Conservation (phyloP, 768 basidiomycete species). For the Tulasnella sp. region DNA sequence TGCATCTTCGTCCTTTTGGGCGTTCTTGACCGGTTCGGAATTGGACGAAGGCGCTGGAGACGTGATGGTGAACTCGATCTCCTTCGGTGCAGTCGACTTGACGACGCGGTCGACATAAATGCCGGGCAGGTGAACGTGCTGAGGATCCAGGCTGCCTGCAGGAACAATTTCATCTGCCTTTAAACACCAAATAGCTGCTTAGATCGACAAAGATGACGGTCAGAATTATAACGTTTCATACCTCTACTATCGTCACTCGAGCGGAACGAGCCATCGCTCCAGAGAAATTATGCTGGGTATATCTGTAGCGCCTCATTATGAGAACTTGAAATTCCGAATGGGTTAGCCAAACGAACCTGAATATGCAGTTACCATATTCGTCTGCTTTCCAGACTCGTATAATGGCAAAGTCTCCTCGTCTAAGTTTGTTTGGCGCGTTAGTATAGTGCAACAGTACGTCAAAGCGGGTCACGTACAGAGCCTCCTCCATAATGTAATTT, state of each 20-base stretch:
- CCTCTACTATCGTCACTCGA: slow-evolving; percentile 83
- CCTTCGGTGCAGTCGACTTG: slow-evolving; percentile 58
- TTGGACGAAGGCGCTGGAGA: slow-evolving; percentile 30
- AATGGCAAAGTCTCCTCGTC: slow-evolving; percentile 43
- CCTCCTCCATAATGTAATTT: slow-evolving; percentile 69
- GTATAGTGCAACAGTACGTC: not conserved
- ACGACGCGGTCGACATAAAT: slow-evolving; percentile 88
- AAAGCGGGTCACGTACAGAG: slow-evolving; percentile 30
- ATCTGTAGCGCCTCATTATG: slow-evolving; percentile 34
- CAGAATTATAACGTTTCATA: slow-evolving; percentile 19
- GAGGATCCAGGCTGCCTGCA: slow-evolving; percentile 66
- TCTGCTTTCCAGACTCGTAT: slow-evolving; percentile 88
- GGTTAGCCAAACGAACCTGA: slow-evolving; percentile 43
- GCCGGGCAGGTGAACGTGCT: slow-evolving; percentile 70
- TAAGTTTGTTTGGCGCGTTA: slow-evolving; percentile 2
- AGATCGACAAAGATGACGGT: not conserved
- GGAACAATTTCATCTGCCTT: slow-evolving; percentile 88
- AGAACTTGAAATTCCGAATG: not conserved
- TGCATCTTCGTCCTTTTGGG: slow-evolving; percentile 22
- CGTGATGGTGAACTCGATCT: slow-evolving; percentile 63
- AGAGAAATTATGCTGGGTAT: slow-evolving; percentile 79
- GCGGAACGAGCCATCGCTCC: slow-evolving; percentile 83
- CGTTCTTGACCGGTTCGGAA: slow-evolving; percentile 1
- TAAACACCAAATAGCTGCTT: not conserved
- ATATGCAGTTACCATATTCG: slow-evolving; percentile 81